These are phyloP conservation scores for Tuber indicum DNA, from an alignment of 495 filamentous ascomycete species.

Conservation along the genomic window DNA sequence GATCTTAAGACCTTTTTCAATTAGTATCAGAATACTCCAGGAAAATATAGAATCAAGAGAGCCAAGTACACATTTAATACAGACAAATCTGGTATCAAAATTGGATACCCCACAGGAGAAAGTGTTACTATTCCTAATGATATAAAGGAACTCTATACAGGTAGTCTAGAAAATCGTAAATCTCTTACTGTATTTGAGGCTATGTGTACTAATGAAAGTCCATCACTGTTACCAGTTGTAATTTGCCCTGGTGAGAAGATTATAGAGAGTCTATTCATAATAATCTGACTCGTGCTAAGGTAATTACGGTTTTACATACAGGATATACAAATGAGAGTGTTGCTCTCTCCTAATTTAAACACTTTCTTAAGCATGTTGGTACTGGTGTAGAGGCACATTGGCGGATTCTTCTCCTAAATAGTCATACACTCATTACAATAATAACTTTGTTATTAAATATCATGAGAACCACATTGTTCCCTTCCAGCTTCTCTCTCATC, in stretches of 20 bases:
- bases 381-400: neutral
- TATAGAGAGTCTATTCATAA: neutral
- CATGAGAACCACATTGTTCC: neutral
- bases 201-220: neutral
- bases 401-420: neutral
- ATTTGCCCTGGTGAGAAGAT: neutral
- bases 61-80: no score
- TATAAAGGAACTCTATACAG: neutral
- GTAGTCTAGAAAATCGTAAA: neutral
- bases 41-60: no score
- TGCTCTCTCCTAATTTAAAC: neutral
- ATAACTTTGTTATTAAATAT: neutral
- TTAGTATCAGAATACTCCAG: no score
- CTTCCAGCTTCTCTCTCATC: neutral
- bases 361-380: neutral
- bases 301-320: neutral
- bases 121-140: no score
- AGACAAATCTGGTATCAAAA: no score
- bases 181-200: neutral
- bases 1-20: no score
- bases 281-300: neutral
- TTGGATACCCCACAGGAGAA: no score
- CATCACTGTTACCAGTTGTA: neutral
- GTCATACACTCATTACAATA: neutral
- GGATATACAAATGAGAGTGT: neutral